Base-by-base conservation (phyloP, 2,329 filamentous ascomycete genomes). In the Fusarium drepaniforme region DNA sequence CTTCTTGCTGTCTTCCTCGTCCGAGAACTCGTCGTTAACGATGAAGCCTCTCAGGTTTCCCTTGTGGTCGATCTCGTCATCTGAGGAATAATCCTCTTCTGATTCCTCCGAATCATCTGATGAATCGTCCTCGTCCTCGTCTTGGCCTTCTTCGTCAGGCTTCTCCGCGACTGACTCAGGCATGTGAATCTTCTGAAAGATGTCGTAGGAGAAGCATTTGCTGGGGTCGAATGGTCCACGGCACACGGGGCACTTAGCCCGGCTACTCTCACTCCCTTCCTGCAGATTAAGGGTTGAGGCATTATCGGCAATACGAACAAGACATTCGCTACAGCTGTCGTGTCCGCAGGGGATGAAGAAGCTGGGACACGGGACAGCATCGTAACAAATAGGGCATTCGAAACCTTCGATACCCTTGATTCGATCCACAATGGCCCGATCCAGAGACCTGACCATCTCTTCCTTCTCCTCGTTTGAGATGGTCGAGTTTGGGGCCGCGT, bases 281-380 rank as follows among this genome's bases (percentile, higher is more conserved):
- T 85, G 88, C 49, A 93, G 84, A 70, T 86, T 86, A 18, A 85
- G 86, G 64, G 87, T 85, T 2, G 87, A 83, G 5, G 91, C 83
- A 51, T 84, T 90, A 72, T 94, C 93, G 0, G 88, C 87, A 57
- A 97, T 88, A 65, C 89, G 90, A 8, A 90, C 88, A 71, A 97
- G 91, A 80, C 95, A 98, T 72, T 95, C 93, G 1, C 88, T 85
- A 82, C 95, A 98, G 28, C 91, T 91, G 70, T 92, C 90, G 79
- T 98, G 95, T 3, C 95, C 95, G 79, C 95, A 98, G 1, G 94
- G 94, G 62, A 94, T 87, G 81, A 96, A 93, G 73, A 97, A 94
- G 4, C 90, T 90, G 0, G 94, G 93, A 72, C 96, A 95, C 16
- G 89, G 87, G 8, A 93, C 90, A 3, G 87, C 91, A 78, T 98